Conservation (phyloP, 331 rosid genomes). For the Spiraea crenata region DNA sequence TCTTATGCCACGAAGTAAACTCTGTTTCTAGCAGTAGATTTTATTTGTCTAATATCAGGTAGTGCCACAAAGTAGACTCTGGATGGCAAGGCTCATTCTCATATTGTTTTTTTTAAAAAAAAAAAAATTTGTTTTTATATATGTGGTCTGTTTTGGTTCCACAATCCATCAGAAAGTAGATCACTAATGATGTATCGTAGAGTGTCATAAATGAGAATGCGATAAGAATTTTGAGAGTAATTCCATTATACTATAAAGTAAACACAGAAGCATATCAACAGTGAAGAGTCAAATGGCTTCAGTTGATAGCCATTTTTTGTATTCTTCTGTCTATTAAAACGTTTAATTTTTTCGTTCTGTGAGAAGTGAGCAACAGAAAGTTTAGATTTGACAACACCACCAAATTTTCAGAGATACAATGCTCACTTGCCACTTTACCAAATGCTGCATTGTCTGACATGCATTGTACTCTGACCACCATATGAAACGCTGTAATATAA, state of each 20-base stretch:
- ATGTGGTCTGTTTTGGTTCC: background rate
- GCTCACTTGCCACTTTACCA: too few relatives aligned
- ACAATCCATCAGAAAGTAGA: background rate
- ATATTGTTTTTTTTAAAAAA: background rate
- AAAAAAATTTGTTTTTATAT: too few relatives aligned
- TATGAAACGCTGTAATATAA: background rate
- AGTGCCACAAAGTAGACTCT: background rate
- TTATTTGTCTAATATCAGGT: background rate
- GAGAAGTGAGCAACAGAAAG: background rate
- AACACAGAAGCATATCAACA: background rate
- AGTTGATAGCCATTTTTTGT: background rate
- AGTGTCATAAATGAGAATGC: background rate
- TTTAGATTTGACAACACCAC: background rate
- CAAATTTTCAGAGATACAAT: background rate
- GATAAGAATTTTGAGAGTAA: too few relatives aligned
- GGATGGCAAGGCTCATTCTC: background rate
- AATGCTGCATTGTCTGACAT: background rate
- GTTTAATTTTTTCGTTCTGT: background rate
- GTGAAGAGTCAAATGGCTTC: background rate
- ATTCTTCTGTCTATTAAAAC: background rate
- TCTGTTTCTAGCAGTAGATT: background rate
- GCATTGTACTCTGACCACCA: background rate
- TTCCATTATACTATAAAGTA: too few relatives aligned
- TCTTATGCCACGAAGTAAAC: background rate
- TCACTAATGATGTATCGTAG: background rate